Conservation (phyloP, 306 rosid species). For the Quercus berberidifolia region DNA sequence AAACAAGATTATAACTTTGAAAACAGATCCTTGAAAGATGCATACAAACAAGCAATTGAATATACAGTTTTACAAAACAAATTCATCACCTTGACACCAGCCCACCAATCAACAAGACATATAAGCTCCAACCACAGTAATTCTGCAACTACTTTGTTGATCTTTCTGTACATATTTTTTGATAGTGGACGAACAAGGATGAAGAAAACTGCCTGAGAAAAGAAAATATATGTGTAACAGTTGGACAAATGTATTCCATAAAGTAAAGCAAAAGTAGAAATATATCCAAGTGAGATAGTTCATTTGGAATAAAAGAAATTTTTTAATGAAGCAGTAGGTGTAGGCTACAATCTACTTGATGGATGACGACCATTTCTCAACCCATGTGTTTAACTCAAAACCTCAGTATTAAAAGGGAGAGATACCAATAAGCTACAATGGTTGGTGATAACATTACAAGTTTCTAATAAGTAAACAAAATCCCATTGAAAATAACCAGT, state of each 20-base stretch:
- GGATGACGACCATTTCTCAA: too few relatives aligned
- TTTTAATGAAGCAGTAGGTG: too few relatives aligned
- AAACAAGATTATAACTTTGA: neutral
- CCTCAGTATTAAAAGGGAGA: too few relatives aligned
- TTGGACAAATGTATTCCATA: neutral
- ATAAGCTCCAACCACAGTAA: slow-evolving; percentile 78
- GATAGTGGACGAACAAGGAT: slow-evolving; percentile 71
- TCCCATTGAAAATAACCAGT: neutral
- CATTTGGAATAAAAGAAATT: neutral
- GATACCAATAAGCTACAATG: too few relatives aligned
- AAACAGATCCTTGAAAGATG: neutral
- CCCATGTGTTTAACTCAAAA: too few relatives aligned
- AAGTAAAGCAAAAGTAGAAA: neutral
- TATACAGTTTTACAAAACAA: neutral
- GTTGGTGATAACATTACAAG: neutral
- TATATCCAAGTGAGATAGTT: neutral
- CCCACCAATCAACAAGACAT: slow-evolving; percentile 97
- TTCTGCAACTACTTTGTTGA: slow-evolving; percentile 70
- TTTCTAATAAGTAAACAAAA: neutral
- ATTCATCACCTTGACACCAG: slow-evolving; percentile 57
- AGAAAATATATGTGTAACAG: neutral
- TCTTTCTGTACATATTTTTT: slow-evolving; percentile 47
- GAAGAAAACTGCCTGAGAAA: slow-evolving; percentile 55
- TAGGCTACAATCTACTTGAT: too few relatives aligned
- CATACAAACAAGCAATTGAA: neutral